A percentile compares a stretch with the other conserved stretches of the same genome.
Evolutionary conservation across 2,329 filamentous ascomycete genomes (phyloP).

Genomic region (Exutisphaerella laricina): DNA sequence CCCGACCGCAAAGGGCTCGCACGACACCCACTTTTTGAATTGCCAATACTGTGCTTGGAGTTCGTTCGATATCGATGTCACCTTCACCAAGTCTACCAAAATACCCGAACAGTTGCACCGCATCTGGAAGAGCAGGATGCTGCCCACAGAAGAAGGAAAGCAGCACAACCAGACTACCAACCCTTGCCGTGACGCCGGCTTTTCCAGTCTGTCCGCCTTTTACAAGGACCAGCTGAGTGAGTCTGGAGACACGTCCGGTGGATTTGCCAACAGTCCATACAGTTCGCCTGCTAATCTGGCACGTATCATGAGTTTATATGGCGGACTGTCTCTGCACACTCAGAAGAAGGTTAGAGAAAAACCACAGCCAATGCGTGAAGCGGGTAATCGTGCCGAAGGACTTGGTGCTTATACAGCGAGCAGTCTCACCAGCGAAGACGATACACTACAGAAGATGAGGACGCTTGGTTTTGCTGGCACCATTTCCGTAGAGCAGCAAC

Average conservation of each 20-base stretch:
- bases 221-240: constrained; percentile 74
- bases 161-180: constrained; percentile 29
- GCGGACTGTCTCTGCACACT: constrained; percentile 54
- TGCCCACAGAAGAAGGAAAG: constrained; percentile 29
- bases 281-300: constrained; percentile 75
- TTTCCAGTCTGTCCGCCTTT: constrained; percentile 68
- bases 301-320: constrained; percentile 89
- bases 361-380: constrained; percentile 73
- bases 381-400: constrained; percentile 64
- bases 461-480: constrained; percentile 64
- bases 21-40: constrained; percentile 60
- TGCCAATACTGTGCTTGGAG: constrained; percentile 94
- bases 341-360: constrained; percentile 63
- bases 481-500: constrained; percentile 48
- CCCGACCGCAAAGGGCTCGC: constrained; percentile 16
- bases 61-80: constrained; percentile 80
- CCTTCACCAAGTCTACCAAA: constrained; percentile 78
- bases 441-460: constrained; percentile 50
- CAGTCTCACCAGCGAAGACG: constrained; percentile 40
- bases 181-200: constrained; percentile 63
- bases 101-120: constrained; percentile 63
- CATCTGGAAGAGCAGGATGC: constrained; percentile 37
- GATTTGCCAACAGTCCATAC: constrained; percentile 52
- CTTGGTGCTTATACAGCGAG: constrained; percentile 48
- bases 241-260: constrained; percentile 47